Evolutionary conservation across 768 basidiomycete genomes (phyloP).

Genomic region (Porphyrellus cyaneotinctus): DNA sequence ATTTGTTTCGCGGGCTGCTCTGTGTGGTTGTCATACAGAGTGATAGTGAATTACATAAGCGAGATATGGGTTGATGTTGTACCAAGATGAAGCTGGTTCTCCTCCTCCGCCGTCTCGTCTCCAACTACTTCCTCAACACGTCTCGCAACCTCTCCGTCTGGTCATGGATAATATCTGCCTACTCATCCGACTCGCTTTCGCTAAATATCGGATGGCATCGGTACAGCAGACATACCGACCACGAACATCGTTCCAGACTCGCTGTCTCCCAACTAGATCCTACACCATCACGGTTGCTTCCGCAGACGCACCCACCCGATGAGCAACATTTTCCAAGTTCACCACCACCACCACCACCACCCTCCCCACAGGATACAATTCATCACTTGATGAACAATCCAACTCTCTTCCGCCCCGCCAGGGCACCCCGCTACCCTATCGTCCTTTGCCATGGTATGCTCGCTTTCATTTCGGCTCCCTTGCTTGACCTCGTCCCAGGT

Average conservation of each 20-base stretch:
- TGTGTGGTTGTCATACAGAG: no score
- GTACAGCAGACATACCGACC: not conserved
- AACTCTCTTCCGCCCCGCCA: conserved; percentile 69
- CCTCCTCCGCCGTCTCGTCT: conserved; percentile 63
- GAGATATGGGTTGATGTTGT: not conserved
- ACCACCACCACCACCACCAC: no score
- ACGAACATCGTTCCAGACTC: not conserved
- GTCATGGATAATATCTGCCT: conserved; percentile 16
- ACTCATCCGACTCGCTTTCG: not conserved
- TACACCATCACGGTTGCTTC: not conserved
- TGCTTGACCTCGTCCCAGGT: conserved; percentile 42
- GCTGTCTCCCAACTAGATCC: not conserved
- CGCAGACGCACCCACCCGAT: conserved; percentile 10
- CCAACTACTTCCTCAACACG: conserved; percentile 34
- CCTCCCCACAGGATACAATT: conserved; percentile 35
- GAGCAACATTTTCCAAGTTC: not conserved
- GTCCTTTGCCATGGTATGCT: conserved; percentile 88
- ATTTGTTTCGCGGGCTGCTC: no score
- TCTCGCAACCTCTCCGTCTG: not conserved
- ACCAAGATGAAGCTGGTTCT: conserved; percentile 45
- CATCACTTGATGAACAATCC: conserved; percentile 75
- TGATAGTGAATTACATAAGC: conserved; percentile 9
- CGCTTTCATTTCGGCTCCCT: not conserved
- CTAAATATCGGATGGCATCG: not conserved
- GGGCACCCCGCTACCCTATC: conserved; percentile 82